Base-by-base conservation (phyloP, 345 rosid genomes). In the Citrus mangshanensis region DNA sequence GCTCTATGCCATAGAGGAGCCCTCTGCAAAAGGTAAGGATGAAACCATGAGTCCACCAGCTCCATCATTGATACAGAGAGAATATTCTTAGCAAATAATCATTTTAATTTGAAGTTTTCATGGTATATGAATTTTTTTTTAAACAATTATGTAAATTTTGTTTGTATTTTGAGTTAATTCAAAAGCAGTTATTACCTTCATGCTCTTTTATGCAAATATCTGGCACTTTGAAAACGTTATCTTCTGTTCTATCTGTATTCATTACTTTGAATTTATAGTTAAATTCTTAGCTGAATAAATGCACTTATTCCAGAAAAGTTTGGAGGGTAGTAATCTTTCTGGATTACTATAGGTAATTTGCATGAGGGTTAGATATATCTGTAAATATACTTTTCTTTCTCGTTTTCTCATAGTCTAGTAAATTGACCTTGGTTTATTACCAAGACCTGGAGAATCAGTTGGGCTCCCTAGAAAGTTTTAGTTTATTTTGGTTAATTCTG, bases 41-140 rank as follows among this genome's bases (percentile, higher is more conserved):
- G 90, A 87, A 60, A 83, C 82, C 58, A 85, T 90, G 92, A 85
- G 73, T 67, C 92, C 97, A 10, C 99, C 99, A 30, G 78, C 90
- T 82, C 93, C 91, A 22, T 28, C 85, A 70, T 68, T 70, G 54
- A 90, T 93, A 76, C 72, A 79, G 70, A 91, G 88, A 84, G 95
- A 90, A 77, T 81, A 74, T 69, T 78, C 75, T 77, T 81, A 79
- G 85, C 34, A 2, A 60, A 55, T 65, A 75, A 72, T 65, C 61
- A 55, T 34, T 73, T 76, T 49, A 32, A 25, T 70, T 74, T 60
- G 27, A 70, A 32, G 75, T 64, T 22, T 65, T 60, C 2, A 66
- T 40, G 42, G 73, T 37, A 42, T 27, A 68, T 61, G 66, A 78
- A 35, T 54, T 40, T 30, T 64, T 42, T 4, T 74, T 69, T 55